Base-by-base conservation (phyloP, 2,329 filamentous ascomycete genomes). In the Verticillium klebahnii region DNA sequence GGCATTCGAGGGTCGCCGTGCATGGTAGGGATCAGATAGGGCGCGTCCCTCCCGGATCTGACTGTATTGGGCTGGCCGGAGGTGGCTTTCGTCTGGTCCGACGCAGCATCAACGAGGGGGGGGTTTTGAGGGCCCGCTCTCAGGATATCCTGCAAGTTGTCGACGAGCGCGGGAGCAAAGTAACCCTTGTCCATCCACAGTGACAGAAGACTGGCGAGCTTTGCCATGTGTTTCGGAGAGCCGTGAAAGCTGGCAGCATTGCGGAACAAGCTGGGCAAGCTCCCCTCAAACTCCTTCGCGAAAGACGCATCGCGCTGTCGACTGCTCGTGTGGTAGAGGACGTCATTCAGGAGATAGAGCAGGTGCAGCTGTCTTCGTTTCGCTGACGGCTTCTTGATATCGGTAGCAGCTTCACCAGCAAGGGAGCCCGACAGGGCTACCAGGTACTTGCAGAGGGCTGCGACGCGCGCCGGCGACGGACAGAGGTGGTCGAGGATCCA, bases 401-500 rank as follows among this genome's bases (percentile, higher is more conserved):
- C 54, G 31, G 61, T 37, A 9, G 54, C 40, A 37, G 59, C 62
- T 32, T 60, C 58, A 23, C 59, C 66, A 58, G 34, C 57, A 32
- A 87, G 83, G 52, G 88, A 88, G 65, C 82, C 85, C 66, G 89
- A 84, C 63, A 94, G 77, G 57, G 89, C 86, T 64, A 84, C 82
- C 65, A 96, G 78, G 75, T 92, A 96, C 76, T 92, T 93, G 68
- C 86, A 90, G 67, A 96, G 78, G 52, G 88, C 85, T 62, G 80
- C 78, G 66, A 86, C 83, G 69, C 92, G 88, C 67, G 83, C 79
- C 61, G 84, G 74, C 63, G 92, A 95, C 62, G 83, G 82, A 69
- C 85, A 81, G 72, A 94, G 80, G 78, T 92, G 85, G 69, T 84
- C 83, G 72, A 93, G 77, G 70, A 94, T 89, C 92, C 92, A 96